These are phyloP conservation scores for Stephania cephalantha DNA, from an alignment of 164 flowering plant genomes.

Conservation along the genomic window DNA sequence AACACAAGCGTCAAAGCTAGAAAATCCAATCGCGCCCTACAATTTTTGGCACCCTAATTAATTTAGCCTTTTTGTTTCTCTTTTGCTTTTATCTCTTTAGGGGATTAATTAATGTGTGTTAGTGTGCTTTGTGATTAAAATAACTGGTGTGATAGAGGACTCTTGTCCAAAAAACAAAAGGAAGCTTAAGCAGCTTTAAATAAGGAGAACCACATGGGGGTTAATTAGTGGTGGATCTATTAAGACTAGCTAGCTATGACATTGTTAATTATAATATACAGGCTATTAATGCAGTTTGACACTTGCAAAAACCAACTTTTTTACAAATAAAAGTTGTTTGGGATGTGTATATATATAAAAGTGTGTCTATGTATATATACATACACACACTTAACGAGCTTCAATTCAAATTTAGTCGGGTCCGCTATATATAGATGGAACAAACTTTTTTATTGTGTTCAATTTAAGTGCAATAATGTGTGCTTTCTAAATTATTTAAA, in stretches of 20 bases:
- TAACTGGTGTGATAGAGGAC: neutral
- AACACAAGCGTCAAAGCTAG: neutral
- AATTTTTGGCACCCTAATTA: neutral
- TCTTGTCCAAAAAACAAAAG: constrained; percentile 9
- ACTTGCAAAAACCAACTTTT: constrained; percentile 5
- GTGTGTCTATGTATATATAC: too few relatives aligned
- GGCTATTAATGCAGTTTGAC: constrained; percentile 11
- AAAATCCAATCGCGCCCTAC: neutral
- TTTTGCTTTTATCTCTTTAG: constrained; percentile 15
- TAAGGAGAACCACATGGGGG: constrained; percentile 8
- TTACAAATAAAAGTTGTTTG: neutral
- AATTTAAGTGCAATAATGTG: too few relatives aligned
- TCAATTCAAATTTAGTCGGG: too few relatives aligned
- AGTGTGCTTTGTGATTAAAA: constrained; percentile 1
- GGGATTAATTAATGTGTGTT: neutral
- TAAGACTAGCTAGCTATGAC: neutral
- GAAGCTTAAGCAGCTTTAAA: constrained; percentile 11
- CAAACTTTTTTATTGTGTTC: too few relatives aligned
- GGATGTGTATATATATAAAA: too few relatives aligned
- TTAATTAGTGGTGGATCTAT: constrained; percentile 3
- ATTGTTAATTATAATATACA: too few relatives aligned
- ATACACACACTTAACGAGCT: too few relatives aligned
- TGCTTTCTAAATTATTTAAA: too few relatives aligned
- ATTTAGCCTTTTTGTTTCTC: neutral
- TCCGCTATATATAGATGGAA: too few relatives aligned